Percentiles rank a stretch among this genome's conserved stretches.
Evolutionary conservation across 1,284 basidiomycete species (phyloP).

Genomic region (Violaceomyces palustris): DNA sequence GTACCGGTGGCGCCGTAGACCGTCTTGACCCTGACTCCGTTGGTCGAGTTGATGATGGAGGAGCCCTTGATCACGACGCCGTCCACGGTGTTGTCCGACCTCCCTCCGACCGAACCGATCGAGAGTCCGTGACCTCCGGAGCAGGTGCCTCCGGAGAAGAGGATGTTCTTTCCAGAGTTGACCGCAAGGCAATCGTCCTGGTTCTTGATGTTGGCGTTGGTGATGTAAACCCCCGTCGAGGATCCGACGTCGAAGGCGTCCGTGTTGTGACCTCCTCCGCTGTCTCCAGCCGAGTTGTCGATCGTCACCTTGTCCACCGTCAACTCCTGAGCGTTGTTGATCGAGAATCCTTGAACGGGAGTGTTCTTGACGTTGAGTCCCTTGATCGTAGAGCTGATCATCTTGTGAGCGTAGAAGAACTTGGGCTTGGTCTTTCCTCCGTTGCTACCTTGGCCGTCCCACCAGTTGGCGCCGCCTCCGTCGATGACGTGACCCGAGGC

Average conservation of each 20-base stretch:
- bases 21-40: conserved; percentile 25
- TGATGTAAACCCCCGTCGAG: conserved; percentile 10
- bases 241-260: conserved; percentile 21
- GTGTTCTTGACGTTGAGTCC: conserved; percentile 16
- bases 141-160: conserved; percentile 10
- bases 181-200: conserved; percentile 25
- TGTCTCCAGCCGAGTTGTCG: conserved; percentile 10
- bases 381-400: conserved; percentile 9
- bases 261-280: conserved; percentile 14
- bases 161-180: conserved; percentile 17
- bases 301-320: conserved; percentile 8
- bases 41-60: conserved; percentile 8
- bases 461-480: conserved; percentile 11
- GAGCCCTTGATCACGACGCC: conserved; percentile 10
- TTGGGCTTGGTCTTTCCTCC: conserved; percentile 25
- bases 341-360: conserved; percentile 19
- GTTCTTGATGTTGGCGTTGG: conserved; percentile 8
- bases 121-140: conserved; percentile 20
- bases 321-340: conserved; percentile 9
- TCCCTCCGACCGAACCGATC: conserved; percentile 20
- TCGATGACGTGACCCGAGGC: conserved; percentile 4
- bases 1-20: conserved; percentile 9
- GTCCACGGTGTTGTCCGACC: conserved; percentile 14
- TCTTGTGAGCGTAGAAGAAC: conserved; percentile 7
- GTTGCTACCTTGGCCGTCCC: conserved; percentile 15